Evolutionary conservation across 495 filamentous ascomycete species (phyloP).

Genomic region (Chaetomium tenue): DNA sequence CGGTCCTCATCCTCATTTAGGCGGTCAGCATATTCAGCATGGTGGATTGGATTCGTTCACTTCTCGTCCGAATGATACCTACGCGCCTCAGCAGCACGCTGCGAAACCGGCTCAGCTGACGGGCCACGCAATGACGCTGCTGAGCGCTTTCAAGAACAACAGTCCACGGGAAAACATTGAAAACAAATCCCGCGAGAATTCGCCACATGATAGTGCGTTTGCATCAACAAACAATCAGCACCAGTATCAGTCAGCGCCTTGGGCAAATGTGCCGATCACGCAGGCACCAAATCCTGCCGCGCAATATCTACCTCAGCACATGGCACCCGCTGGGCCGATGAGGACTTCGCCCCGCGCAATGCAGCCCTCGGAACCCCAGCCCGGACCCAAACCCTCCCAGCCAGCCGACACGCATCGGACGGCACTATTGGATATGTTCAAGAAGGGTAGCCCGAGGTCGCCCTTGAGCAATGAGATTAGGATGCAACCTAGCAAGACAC

Average conservation of each 20-base stretch:
- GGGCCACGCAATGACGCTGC: conserved; percentile 59
- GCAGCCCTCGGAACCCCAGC: conserved; percentile 1
- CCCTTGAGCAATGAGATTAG: conserved; percentile 31
- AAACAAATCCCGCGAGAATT: conserved; percentile 17
- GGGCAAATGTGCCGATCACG: conserved; percentile 16
- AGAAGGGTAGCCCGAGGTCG: conserved; percentile 35
- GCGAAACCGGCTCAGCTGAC: conserved; percentile 58
- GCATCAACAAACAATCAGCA: conserved; percentile 19
- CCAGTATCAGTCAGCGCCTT: conserved; percentile 26
- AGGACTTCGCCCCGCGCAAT: conserved; percentile 13
- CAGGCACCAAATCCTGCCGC: conserved; percentile 27
- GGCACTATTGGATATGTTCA: conserved; percentile 51
- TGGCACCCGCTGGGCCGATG: conserved; percentile 15
- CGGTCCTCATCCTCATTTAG: neutral
- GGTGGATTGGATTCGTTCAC: conserved; percentile 24
- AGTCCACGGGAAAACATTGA: conserved; percentile 24
- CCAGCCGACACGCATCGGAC: conserved; percentile 48
- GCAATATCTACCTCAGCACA: conserved; percentile 28
- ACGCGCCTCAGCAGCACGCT: conserved; percentile 54
- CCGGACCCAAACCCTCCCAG: conserved; percentile 27
- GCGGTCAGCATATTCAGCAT: conserved; percentile 47
- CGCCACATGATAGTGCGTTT: conserved; percentile 19
- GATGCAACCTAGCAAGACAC: conserved; percentile 16
- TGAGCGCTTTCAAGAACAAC: conserved; percentile 61
- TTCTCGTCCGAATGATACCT: conserved; percentile 39